phyloP scores from a whole-genome alignment of 139 green algal genomes.

The Zygnema cylindricum region DNA sequence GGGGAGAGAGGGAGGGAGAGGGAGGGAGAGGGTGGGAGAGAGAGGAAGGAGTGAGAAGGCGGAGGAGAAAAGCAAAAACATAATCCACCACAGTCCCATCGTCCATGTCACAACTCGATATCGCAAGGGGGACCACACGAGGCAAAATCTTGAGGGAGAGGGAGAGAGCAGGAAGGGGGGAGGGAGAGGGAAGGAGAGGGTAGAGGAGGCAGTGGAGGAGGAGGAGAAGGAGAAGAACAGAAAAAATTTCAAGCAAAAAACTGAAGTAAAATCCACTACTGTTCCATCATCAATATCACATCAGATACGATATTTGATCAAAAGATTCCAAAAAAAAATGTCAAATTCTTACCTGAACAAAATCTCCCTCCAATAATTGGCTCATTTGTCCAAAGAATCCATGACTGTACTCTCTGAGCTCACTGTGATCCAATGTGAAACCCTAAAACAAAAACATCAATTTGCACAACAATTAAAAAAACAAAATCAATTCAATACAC shows the following conservation, averaged over 20 bases:
- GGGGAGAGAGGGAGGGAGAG: background rate
- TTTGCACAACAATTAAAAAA: slow-evolving; percentile 17
- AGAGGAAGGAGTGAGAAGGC: background rate
- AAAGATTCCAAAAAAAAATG: too few species aligned
- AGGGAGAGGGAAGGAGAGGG: slow-evolving; percentile 10
- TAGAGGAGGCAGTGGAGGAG: background rate
- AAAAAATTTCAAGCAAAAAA: background rate
- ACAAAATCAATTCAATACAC: too few species aligned
- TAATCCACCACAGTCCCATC: too few species aligned
- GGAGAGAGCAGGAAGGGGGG: slow-evolving; percentile 1
- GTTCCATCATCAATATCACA: too few species aligned
- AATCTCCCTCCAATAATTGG: slow-evolving; percentile 62
- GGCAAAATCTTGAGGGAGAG: background rate
- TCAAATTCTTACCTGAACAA: slow-evolving; percentile 62
- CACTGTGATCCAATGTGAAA: slow-evolving; percentile 66
- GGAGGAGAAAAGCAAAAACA: background rate
- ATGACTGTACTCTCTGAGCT: slow-evolving; percentile 81
- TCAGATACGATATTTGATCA: too few species aligned
- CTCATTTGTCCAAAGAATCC: slow-evolving; percentile 68
- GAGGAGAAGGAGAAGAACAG: background rate
- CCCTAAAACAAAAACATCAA: slow-evolving; percentile 42
- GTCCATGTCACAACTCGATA: too few species aligned
- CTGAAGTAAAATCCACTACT: too few species aligned
- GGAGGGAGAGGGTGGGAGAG: slow-evolving; percentile 19
- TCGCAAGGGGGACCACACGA: too few species aligned